Base-by-base conservation (phyloP, 495 filamentous ascomycete species). In the Hyaloscypha finlandica region DNA sequence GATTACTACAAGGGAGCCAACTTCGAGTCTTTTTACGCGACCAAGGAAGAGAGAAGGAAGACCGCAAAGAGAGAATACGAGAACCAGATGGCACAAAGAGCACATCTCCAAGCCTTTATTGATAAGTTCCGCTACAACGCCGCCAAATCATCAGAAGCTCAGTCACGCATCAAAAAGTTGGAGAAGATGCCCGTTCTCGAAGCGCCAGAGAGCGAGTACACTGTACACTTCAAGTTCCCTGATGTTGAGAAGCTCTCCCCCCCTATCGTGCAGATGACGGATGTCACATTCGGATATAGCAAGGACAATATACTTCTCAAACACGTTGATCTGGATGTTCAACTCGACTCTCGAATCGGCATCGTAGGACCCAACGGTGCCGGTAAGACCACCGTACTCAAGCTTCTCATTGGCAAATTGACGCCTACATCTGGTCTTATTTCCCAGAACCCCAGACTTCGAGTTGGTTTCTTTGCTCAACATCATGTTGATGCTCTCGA, bases 111-210 rank as follows among this genome's bases (percentile, higher is more conserved):
- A 84, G 89, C 91, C 37, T 99, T 99, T 80, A 98, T 99, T 78
- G 95, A 99, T 84, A 99, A 99, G 79, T 98, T 99, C 86, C 89
- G 95, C 32, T 99, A 99, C 86, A 99, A 99, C 75, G 95, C 95
- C 16, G 95, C 96, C 73, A 99, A 99, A 75, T 97, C 96, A 0
- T 97, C 94, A 19, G 95, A 99, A 81, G 95, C 95, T 2, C 95
- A 99, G 73, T 97, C 93, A 0, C 86, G 95, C 66, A 98, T 99
- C 83, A 99, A 99, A 83, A 99, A 99, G 76, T 84, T 99, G 32
- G 96, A 99, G 77, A 92, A 89, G 70, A 96, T 99, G 89, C 96
- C 96, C 0, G 82, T 96, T 4, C 86, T 98, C 30, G 90, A 97
- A 73, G 80, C 92, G 3, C 95, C 95, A 4, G 95, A 99, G 78